Conservation (phyloP, 441 rosid genomes). For the Gossypium davidsonii region DNA sequence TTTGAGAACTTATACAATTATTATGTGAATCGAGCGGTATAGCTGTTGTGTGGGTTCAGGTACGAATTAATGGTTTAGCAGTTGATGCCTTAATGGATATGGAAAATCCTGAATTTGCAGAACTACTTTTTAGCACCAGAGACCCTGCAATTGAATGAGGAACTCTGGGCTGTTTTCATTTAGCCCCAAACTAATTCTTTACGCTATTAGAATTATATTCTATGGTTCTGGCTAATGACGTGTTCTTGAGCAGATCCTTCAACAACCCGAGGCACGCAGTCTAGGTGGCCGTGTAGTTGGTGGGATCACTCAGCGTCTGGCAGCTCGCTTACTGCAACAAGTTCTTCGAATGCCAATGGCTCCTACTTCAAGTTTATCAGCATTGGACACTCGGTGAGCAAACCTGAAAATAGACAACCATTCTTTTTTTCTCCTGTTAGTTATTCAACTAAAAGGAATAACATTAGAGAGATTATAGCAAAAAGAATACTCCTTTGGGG, state of each 20-base stretch:
- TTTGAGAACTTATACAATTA: not conserved
- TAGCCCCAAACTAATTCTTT: not conserved
- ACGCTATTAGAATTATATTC: not conserved
- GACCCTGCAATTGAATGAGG: not conserved
- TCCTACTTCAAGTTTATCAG: slow-evolving; percentile 37
- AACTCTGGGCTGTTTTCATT: not conserved
- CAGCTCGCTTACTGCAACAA: slow-evolving; percentile 86
- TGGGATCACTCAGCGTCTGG: slow-evolving; percentile 79
- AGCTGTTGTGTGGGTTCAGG: not conserved
- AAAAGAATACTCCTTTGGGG: not conserved
- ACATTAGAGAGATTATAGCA: not conserved
- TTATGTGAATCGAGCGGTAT: not conserved
- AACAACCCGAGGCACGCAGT: slow-evolving; percentile 72
- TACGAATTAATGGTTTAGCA: not conserved
- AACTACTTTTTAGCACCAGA: no score
- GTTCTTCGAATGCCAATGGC: slow-evolving; percentile 50
- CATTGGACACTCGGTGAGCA: slow-evolving; percentile 8
- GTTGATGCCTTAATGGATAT: no score
- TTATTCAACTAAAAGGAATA: slow-evolving; percentile 2
- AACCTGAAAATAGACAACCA: not conserved
- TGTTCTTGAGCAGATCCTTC: slow-evolving; percentile 57
- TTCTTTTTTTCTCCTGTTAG: slow-evolving; percentile 23
- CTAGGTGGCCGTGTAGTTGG: slow-evolving; percentile 71
- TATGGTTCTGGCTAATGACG: slow-evolving; percentile 5
- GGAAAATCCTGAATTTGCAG: no score